These are phyloP conservation scores for Knoxdaviesia capensis DNA, from an alignment of 2,329 filamentous ascomycete genomes.

Conservation along the genomic window DNA sequence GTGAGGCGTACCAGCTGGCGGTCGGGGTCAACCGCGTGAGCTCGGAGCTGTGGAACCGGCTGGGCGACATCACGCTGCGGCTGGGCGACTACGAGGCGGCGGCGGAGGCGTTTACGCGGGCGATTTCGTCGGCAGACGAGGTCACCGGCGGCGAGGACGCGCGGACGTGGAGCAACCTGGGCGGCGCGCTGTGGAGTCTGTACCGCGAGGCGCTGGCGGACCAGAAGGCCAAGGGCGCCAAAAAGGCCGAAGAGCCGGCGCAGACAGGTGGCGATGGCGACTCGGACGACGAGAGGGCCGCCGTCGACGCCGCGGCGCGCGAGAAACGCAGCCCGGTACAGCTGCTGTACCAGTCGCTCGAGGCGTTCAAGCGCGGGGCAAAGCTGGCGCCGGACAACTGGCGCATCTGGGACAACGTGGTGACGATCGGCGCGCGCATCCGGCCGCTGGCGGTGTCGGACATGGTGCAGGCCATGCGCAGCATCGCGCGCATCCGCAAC, in stretches of 20 bases:
- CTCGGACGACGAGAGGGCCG: slow-evolving; percentile 11
- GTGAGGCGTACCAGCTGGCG: slow-evolving; percentile 59
- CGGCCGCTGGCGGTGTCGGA: slow-evolving; percentile 56
- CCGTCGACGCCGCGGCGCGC: slow-evolving; percentile 2
- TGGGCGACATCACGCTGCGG: slow-evolving; percentile 75
- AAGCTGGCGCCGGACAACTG: slow-evolving; percentile 67
- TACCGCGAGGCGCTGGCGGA: slow-evolving; percentile 32
- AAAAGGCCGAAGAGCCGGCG: slow-evolving; percentile 1
- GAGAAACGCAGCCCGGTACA: slow-evolving; percentile 29
- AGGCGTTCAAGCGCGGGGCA: slow-evolving; percentile 74
- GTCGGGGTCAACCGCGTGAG: slow-evolving; percentile 65
- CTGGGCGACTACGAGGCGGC: slow-evolving; percentile 60
- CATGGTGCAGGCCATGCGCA: slow-evolving; percentile 52
- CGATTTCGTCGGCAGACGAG: slow-evolving; percentile 43
- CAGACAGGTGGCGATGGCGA: slow-evolving; percentile 9
- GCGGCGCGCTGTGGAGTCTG: slow-evolving; percentile 57
- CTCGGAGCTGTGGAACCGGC: slow-evolving; percentile 67
- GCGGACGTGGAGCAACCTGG: slow-evolving; percentile 87
- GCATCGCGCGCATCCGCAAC: slow-evolving; percentile 56
- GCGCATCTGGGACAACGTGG: slow-evolving; percentile 92
- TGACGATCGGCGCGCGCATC: slow-evolving; percentile 66
- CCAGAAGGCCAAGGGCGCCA: slow-evolving; percentile 10
- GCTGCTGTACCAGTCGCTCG: slow-evolving; percentile 53
- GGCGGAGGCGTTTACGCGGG: slow-evolving; percentile 62
- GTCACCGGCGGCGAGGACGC: slow-evolving; percentile 68